Evolutionary conservation across 257 asterid species (phyloP).

Genomic region (Euphrasia confusa): DNA sequence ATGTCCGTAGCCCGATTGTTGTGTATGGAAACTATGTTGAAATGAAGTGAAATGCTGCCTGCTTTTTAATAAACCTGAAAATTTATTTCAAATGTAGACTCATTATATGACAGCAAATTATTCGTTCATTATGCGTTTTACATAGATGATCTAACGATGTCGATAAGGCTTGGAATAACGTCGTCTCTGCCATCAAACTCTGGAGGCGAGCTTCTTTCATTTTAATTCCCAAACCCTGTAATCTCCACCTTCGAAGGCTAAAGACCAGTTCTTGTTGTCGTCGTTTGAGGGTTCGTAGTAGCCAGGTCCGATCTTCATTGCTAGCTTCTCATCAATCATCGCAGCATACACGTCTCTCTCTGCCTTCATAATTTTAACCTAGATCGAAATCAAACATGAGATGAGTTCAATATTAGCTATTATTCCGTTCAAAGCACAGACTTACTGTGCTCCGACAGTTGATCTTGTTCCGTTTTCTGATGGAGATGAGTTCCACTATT

Average conservation of each 20-base stretch:
- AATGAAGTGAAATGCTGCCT: too few relatives aligned
- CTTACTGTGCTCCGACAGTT: conserved; percentile 87
- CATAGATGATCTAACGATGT: conserved; percentile 6
- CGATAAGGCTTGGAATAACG: not conserved
- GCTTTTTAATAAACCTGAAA: not conserved
- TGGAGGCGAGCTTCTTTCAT: not conserved
- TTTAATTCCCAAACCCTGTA: conserved; percentile 78
- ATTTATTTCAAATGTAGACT: not conserved
- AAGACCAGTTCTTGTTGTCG: conserved; percentile 51
- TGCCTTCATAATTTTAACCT: conserved; percentile 71
- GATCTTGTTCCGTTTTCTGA: conserved; percentile 73
- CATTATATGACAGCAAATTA: not conserved
- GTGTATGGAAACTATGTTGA: not conserved
- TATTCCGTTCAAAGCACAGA: conserved; percentile 13
- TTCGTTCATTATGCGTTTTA: not conserved
- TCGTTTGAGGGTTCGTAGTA: conserved; percentile 60
- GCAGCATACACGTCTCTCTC: conserved; percentile 94
- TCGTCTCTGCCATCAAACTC: not conserved
- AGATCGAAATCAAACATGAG: conserved; percentile 15
- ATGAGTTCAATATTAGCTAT: not conserved
- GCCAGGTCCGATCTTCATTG: conserved; percentile 94
- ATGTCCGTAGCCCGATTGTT: not conserved
- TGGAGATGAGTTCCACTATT: conserved; percentile 51
- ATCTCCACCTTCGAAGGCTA: conserved; percentile 60
- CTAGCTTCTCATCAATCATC: conserved; percentile 63